These are phyloP conservation scores for Auricularia sp. DNA, from an alignment of 768 basidiomycete species.

Conservation along the genomic window DNA sequence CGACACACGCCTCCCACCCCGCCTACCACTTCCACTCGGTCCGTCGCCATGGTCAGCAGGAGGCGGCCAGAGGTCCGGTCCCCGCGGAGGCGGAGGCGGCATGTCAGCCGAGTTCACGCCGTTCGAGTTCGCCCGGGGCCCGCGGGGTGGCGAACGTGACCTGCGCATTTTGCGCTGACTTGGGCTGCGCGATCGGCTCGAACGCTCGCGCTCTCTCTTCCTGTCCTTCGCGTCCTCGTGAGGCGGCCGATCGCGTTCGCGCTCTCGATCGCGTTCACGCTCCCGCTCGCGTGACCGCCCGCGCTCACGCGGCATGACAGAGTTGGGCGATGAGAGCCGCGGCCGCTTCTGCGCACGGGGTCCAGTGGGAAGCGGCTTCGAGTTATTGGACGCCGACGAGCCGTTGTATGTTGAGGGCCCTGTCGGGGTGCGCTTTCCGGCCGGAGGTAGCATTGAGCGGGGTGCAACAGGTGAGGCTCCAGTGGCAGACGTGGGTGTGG, in stretches of 20 bases:
- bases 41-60: constrained; percentile 1
- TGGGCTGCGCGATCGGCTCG: not conserved
- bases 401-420: not conserved
- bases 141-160: not conserved
- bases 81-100: not conserved
- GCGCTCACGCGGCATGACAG: constrained; percentile 18
- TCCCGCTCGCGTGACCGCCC: constrained; percentile 10
- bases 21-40: constrained; percentile 19
- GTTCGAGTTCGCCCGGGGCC: not conserved
- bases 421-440: not conserved
- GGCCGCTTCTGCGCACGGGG: constrained; percentile 75
- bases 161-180: not conserved
- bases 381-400: constrained; percentile 4
- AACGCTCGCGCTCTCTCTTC: constrained; percentile 17
- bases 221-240: constrained; percentile 7
- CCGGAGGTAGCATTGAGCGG: not conserved
- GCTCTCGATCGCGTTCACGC: constrained; percentile 11
- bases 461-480: not conserved
- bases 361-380: constrained; percentile 61
- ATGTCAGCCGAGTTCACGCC: not conserved
- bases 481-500: not conserved
- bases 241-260: constrained; percentile 5
- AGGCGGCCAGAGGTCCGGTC: not conserved
- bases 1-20: constrained; percentile 24
- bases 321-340: constrained; percentile 48